Evolutionary conservation across 2,329 filamentous ascomycete species (phyloP), one percentile per base, ranked within the genome.

Genomic region (Ophiostoma sp.): DNA sequence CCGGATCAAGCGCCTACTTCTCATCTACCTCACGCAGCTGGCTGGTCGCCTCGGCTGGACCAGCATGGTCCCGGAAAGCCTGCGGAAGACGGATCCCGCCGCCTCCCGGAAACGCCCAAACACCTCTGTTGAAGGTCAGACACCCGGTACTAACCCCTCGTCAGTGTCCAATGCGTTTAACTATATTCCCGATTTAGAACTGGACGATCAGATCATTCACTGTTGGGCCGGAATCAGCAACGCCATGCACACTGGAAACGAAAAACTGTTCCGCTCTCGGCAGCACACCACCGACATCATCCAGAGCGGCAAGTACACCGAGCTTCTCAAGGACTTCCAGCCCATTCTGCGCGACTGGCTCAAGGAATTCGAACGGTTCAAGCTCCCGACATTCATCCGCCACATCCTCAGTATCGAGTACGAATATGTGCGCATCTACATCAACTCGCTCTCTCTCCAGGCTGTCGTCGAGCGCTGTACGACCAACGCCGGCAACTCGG

Each of bases 201-300:
- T 89, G 4, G 87, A 89, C 74, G 87, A 89, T 71, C 86, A 88
- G 75, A 87, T 89, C 71, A 89, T 89, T 67, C 90, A 96, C 77
- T 96, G 93, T 77, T 99, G 95, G 95, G 89, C 93, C 5, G 91
- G 92, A 44, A 93, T 99, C 74, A 96, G 93, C 72, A 90, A 92
- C 73, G 87, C 94, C 70, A 97, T 98, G 90, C 90, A 97, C 74
- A 84, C 90, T 73, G 93, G 92, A 66, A 98, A 98, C 74, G 88
- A 96, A 75, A 87, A 89, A 73, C 83, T 99, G 4, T 99, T 98
- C 78, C 86, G 89, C 41, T 96, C 92, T 16, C 89, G 92, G 69
- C 89, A 94, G 72, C 89, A 93, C 76, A 98, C 95, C 0, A 92
- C 92, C 9, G 89, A 93, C 62, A 87, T 98, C 73, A 96, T 97